Conservation (phyloP, 257 asterid species). For the Salvia miltiorrhiza region DNA sequence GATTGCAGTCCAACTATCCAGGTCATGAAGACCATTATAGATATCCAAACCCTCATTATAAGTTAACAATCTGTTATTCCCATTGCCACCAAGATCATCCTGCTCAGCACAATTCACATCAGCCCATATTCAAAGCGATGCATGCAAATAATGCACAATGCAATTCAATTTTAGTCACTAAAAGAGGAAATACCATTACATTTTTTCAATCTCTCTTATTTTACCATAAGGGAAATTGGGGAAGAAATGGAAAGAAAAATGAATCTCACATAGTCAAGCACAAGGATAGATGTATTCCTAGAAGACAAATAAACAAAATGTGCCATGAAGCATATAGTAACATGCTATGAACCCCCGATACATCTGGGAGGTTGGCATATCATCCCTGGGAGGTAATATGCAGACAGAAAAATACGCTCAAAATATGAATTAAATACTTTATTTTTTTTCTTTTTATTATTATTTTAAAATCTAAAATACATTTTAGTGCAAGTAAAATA, state of each 20-base stretch:
- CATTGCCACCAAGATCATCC: constrained; percentile 22
- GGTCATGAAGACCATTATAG: constrained; percentile 41
- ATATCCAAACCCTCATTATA: constrained; percentile 34
- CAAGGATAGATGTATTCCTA: background rate
- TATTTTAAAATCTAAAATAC: too few relatives aligned
- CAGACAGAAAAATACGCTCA: too few relatives aligned
- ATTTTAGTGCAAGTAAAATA: too few relatives aligned
- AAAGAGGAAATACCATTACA: background rate
- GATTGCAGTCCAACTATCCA: constrained; percentile 22
- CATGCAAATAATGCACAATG: background rate
- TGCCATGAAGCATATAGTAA: background rate
- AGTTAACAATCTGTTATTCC: background rate
- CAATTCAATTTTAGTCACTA: background rate
- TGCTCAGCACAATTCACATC: constrained; percentile 16
- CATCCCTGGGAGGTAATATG: too few relatives aligned
- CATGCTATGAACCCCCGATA: too few relatives aligned
- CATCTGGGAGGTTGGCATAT: too few relatives aligned
- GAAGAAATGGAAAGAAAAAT: background rate
- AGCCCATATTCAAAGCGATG: constrained; percentile 3
- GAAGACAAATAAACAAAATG: background rate
- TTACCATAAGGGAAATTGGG: background rate
- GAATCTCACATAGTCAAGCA: background rate
- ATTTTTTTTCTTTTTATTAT: too few relatives aligned
- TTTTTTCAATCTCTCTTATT: background rate
- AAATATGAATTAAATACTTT: too few relatives aligned